These are phyloP conservation scores for Decorospora gaudefroyi DNA, from an alignment of 2,329 filamentous ascomycete genomes.

Conservation along the genomic window DNA sequence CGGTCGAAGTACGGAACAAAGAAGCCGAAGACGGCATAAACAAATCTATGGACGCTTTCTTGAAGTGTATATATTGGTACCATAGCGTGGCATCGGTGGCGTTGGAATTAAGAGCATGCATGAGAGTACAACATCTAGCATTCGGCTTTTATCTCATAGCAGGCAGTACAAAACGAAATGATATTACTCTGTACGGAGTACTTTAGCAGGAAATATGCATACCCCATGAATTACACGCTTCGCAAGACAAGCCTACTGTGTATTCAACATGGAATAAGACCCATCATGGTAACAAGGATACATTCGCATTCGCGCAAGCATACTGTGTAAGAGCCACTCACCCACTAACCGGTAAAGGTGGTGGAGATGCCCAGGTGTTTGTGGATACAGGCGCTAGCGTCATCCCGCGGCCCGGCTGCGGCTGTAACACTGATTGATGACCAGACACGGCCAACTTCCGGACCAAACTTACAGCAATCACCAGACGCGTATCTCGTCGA, in stretches of 20 bases:
- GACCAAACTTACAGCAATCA: slow-evolving; percentile 5
- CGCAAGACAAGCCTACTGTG: too few species aligned
- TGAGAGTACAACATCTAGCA: neutral
- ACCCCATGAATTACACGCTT: too few species aligned
- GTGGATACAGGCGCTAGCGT: slow-evolving; percentile 14
- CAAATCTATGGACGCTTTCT: slow-evolving; percentile 1
- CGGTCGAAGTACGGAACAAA: slow-evolving; percentile 98
- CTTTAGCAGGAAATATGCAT: too few species aligned
- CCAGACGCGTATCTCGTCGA: neutral
- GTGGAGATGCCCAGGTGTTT: neutral
- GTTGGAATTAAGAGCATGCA: slow-evolving; percentile 16
- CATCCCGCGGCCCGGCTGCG: slow-evolving; percentile 12
- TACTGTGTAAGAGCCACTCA: too few species aligned
- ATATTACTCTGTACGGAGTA: too few species aligned
- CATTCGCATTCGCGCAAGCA: too few species aligned
- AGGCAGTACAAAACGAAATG: too few species aligned
- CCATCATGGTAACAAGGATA: too few species aligned
- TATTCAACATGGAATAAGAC: too few species aligned
- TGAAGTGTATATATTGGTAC: slow-evolving; percentile 33
- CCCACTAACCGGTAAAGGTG: neutral
- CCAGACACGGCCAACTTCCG: slow-evolving; percentile 13
- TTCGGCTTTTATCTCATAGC: too few species aligned
- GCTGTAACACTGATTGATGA: too few species aligned
- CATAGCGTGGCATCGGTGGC: slow-evolving; percentile 35
- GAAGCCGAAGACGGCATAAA: slow-evolving; percentile 75